Base-by-base conservation (phyloP, 2,329 filamentous ascomycete genomes). In the Neofusicoccum umdonicola region DNA sequence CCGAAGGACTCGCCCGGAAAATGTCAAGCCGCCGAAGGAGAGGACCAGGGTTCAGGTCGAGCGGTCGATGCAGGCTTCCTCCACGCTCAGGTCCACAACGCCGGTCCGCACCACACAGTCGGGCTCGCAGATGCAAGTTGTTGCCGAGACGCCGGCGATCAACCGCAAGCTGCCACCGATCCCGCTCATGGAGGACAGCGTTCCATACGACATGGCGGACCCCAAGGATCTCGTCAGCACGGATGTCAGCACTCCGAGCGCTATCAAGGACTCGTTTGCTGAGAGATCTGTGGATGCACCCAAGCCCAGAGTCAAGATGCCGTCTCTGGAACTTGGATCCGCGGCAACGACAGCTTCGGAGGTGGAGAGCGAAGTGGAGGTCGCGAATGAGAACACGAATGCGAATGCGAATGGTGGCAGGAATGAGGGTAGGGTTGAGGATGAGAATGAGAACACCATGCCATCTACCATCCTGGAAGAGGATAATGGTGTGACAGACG, bases 51-150 rank as follows among this genome's bases (percentile, higher is more conserved):
- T 62, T 12, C 58, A 62, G 37, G 58, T 62, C 8, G 58, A 50
- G 8, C 45, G 51, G 17, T 62, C 58, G n/a, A 62, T 62, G 58
- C 58, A 62, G 15, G 58, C 17, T 19, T 31, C 58, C 19, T 12
- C 31, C 12, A 7, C 19, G 5, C n/a, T 47, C 4, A 19, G 19
- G 11, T 41, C 47, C 3, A 31, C 58, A 3, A 48, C 44, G 6
- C 45, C 58, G 4, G 31, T 45, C 13, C 39, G 31, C 12, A 41
- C 50, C 19, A 44, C 62, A 1, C 58, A 50, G 15, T 50, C 45
- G 4, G 17, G 27, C 27, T 31, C 27, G 6, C 27, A 31, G 27
- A 31, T 31, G 27, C 27, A 56, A 17, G 6, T 57, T 22, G 51
- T 63, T 11, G 50, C 45, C 31, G 62, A 63, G 6, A 63, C 62